phyloP scores from a whole-genome alignment of 805 yeast species.

The Barnettozyma populi region DNA sequence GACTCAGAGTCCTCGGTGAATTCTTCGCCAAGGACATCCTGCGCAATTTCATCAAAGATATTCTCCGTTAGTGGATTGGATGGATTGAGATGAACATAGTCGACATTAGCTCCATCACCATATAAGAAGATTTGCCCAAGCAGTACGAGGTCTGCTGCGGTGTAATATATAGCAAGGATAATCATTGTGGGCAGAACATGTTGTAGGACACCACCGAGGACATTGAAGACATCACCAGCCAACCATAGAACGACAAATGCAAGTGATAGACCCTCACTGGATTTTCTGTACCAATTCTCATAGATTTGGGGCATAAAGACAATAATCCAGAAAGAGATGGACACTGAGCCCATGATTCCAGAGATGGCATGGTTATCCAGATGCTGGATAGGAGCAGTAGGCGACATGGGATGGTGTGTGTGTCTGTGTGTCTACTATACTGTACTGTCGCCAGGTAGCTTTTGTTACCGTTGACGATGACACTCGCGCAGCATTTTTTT shows the following conservation, averaged over 20 bases:
- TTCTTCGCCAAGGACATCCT: constrained; percentile 32
- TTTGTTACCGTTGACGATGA: no score
- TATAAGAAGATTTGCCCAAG: constrained; percentile 80
- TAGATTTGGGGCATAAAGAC: constrained; percentile 96
- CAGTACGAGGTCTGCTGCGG: constrained; percentile 82
- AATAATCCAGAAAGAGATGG: constrained; percentile 96
- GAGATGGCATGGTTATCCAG: constrained; percentile 24
- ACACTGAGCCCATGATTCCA: constrained; percentile 53
- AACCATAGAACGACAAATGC: constrained; percentile 88
- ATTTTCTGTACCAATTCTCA: constrained; percentile 80
- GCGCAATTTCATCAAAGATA: constrained; percentile 58
- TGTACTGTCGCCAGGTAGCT: no score
- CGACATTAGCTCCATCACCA: constrained; percentile 57
- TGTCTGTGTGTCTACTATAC: no score
- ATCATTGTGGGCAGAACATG: constrained; percentile 93
- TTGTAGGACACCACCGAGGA: constrained; percentile 84
- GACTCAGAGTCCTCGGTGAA: constrained; percentile 10
- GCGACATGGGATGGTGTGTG: not conserved
- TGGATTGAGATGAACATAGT: constrained; percentile 77
- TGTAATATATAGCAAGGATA: constrained; percentile 85
- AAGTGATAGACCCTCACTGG: constrained; percentile 85
- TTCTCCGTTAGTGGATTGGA: constrained; percentile 79
- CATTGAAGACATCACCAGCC: constrained; percentile 90
- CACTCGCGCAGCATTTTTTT: no score
- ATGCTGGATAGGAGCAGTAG: not conserved